Conservation (phyloP, 108 stramenopile species). For the Nitzschia sp. region DNA sequence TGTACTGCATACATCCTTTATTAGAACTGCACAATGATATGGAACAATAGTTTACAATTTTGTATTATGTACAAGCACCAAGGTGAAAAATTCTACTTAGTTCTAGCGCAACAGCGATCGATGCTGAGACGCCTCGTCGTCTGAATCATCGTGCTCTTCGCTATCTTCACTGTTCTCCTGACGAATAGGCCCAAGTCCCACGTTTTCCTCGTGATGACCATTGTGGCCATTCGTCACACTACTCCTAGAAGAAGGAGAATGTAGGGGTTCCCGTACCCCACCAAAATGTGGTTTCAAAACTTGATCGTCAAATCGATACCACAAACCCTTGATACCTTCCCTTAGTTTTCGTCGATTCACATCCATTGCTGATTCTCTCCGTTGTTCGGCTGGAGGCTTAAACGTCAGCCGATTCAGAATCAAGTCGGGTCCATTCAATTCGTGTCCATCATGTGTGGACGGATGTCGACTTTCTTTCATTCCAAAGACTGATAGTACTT, state of each 20-base stretch:
- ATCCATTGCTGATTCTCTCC: slow-evolving; percentile 9
- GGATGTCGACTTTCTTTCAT: slow-evolving; percentile 68
- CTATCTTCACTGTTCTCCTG: neutral
- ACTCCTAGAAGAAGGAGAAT: neutral
- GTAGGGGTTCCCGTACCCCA: slow-evolving; percentile 22
- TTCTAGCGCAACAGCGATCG: slow-evolving; percentile 1
- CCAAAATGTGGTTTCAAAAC: slow-evolving; percentile 69
- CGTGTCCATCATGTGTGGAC: neutral
- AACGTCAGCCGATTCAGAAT: slow-evolving; percentile 27
- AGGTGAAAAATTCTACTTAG: no score
- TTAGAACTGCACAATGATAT: neutral
- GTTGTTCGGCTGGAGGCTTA: slow-evolving; percentile 19
- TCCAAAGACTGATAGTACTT: slow-evolving; percentile 74
- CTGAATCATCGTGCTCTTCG: slow-evolving; percentile 7
- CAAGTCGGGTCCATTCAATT: slow-evolving; percentile 12
- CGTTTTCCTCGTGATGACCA: slow-evolving; percentile 9
- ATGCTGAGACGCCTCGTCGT: slow-evolving; percentile 15
- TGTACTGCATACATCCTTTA: no score
- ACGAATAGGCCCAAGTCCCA: slow-evolving; percentile 18
- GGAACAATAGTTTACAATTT: neutral
- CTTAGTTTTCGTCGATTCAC: slow-evolving; percentile 17
- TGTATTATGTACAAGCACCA: neutral
- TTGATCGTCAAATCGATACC: slow-evolving; percentile 64
- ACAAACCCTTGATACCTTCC: slow-evolving; percentile 51
- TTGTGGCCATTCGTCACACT: neutral